Evolutionary conservation across 495 filamentous ascomycete genomes (phyloP).

Genomic region (Corynascus novoguineensis): DNA sequence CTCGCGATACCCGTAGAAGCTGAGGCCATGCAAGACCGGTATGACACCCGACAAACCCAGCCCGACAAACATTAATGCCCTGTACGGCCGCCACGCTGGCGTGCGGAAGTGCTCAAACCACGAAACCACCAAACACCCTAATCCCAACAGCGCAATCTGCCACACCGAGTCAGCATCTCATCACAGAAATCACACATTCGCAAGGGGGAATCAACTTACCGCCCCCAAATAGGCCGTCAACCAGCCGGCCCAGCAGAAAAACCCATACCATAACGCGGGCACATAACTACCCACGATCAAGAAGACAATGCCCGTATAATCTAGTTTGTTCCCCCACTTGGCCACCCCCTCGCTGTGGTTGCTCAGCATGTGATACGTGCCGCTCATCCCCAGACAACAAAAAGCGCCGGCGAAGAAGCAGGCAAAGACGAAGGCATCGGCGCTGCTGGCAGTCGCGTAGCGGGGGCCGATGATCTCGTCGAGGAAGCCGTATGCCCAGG

Average conservation of each 20-base stretch:
- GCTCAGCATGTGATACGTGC: slow-evolving; percentile 53
- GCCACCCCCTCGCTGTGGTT: slow-evolving; percentile 41
- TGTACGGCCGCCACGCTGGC: slow-evolving; percentile 74
- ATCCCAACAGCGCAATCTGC: slow-evolving; percentile 70
- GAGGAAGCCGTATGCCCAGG: slow-evolving; percentile 24
- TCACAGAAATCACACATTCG: not conserved
- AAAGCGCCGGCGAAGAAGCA: slow-evolving; percentile 77
- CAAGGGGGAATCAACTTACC: slow-evolving; percentile 39
- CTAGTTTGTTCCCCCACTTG: slow-evolving; percentile 56
- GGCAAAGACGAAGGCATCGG: slow-evolving; percentile 64
- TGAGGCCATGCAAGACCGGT: slow-evolving; percentile 66
- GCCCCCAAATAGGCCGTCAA: slow-evolving; percentile 68
- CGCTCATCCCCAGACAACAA: slow-evolving; percentile 78
- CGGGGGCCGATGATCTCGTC: slow-evolving; percentile 52
- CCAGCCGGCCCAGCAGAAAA: slow-evolving; percentile 59
- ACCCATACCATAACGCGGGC: slow-evolving; percentile 81
- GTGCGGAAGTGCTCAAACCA: slow-evolving; percentile 76
- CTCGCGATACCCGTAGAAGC: slow-evolving; percentile 44
- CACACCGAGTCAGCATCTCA: not conserved
- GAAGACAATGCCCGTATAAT: slow-evolving; percentile 87
- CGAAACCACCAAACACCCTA: slow-evolving; percentile 68
- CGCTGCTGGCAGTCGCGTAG: slow-evolving; percentile 56
- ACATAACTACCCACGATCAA: slow-evolving; percentile 85
- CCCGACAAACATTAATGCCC: slow-evolving; percentile 84
- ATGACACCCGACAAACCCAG: slow-evolving; percentile 82